A percentile compares a stretch with the other conserved stretches of the same genome.
Evolutionary conservation across 345 rosid species (phyloP).

Genomic region (Gossypium sturtianum): DNA sequence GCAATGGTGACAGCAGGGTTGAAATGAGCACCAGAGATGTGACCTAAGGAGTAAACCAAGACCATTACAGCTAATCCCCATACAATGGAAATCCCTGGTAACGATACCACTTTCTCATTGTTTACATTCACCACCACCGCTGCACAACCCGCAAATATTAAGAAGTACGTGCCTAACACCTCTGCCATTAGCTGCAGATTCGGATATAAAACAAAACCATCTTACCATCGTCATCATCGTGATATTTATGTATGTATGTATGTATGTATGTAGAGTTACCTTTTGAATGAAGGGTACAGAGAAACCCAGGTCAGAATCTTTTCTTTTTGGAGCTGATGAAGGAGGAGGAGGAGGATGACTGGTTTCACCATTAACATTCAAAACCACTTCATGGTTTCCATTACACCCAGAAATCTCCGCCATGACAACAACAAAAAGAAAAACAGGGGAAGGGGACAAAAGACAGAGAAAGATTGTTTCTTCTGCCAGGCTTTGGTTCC

Average conservation of each 20-base stretch:
- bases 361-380: conserved; percentile 38
- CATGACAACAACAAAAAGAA: conserved; percentile 23
- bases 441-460: background rate
- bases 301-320: conserved; percentile 34
- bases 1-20: conserved; percentile 96
- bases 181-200: conserved; percentile 64
- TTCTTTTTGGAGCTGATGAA: conserved; percentile 25
- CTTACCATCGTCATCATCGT: background rate
- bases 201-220: too few relatives aligned
- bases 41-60: conserved; percentile 75
- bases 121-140: conserved; percentile 67
- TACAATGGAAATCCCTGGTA: conserved; percentile 64
- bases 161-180: conserved; percentile 72
- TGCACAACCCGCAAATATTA: conserved; percentile 87
- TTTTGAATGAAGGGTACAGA: conserved; percentile 78
- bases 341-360: conserved; percentile 22
- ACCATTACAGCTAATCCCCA: conserved; percentile 97
- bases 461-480: background rate
- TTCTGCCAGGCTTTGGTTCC: background rate
- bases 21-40: conserved; percentile 96
- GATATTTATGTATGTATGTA: background rate
- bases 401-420: conserved; percentile 33
- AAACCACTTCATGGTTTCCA: conserved; percentile 37
- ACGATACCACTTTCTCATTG: conserved; percentile 59
- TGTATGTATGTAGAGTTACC: conserved; percentile 23